Evolutionary conservation across 805 yeast genomes (phyloP), one percentile per base, ranked within the genome.

Genomic region (Suhomyces emberorum): DNA sequence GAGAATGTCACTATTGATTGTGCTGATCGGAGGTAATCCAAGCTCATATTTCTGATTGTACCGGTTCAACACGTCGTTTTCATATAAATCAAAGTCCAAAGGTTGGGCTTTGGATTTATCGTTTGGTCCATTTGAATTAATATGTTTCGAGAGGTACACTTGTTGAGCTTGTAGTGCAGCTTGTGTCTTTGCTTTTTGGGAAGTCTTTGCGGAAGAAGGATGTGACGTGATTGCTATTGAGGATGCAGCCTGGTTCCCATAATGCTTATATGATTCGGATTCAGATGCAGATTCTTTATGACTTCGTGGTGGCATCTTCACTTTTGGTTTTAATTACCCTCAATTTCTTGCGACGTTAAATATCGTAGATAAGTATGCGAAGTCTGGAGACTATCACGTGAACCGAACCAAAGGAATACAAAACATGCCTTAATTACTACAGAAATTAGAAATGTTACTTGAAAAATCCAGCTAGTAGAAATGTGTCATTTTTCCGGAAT

Each of bases 121-220:
- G 27, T 73, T 64, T 1, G 89, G 89, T 3, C 88, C 89, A 49
- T 84, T 84, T 16, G 84, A 76, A 46, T 83, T 74, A 27, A 84
- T 77, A 55, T 84, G 87, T 41, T 77, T 77, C n/a, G 77, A 69
- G 4, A 81, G 62, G 30, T 72, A 74, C 44, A 81, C 83, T 40
- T 79, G 84, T 47, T 83, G 88, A 14, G 81, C 83, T 29, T 82
- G 87, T 28, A 77, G 80, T 2, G 79, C 73, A 3, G 77, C 74
- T 20, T 79, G 77, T 39, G 75, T 70, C 42, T 83, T 69, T 10
- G 81, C 77, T 47, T 79, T 78, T 18, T 78, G 68, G n/a, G 76
- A 69, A 0, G 77, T 67, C 38, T 81, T 61, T 4, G 63, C 44
- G 15, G 39, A 40, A 5, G 32, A 17, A 7, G 15, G 19, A 6